These are phyloP conservation scores for Mycena metata DNA, from an alignment of 768 basidiomycete species.

Conservation along the genomic window DNA sequence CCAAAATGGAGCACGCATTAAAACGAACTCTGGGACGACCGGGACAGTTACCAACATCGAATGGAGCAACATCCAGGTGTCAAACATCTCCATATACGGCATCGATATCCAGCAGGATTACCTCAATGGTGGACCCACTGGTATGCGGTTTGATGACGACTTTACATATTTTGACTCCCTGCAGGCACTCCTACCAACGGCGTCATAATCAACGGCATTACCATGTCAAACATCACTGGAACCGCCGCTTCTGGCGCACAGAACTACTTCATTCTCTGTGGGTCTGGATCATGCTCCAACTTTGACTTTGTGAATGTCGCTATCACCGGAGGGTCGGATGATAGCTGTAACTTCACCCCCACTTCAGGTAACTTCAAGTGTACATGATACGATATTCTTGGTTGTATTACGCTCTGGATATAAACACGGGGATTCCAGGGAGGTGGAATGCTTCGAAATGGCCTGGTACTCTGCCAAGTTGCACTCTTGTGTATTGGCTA, in stretches of 20 bases:
- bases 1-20: conserved; percentile 29
- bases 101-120: conserved; percentile 34
- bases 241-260: conserved; percentile 20
- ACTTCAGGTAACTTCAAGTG: conserved; percentile 29
- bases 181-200: conserved; percentile 31
- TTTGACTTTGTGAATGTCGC: conserved; percentile 27
- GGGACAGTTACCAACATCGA: conserved; percentile 28
- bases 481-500: too few species aligned
- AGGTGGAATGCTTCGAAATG: too few species aligned
- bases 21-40: conserved; percentile 31
- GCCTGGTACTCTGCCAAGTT: too few species aligned
- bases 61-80: conserved; percentile 30
- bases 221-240: conserved; percentile 33
- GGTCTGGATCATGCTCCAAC: conserved; percentile 33
- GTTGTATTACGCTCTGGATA: too few species aligned
- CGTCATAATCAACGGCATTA: conserved; percentile 27
- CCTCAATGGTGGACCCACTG: conserved; percentile 30
- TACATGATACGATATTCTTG: not conserved
- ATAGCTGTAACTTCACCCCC: conserved; percentile 29
- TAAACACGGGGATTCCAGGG: too few species aligned
- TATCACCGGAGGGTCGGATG: conserved; percentile 24
- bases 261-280: conserved; percentile 32
- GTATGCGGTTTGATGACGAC: conserved; percentile 7
- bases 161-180: conserved; percentile 8
- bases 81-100: conserved; percentile 30